Evolutionary conservation across 495 filamentous ascomycete genomes (phyloP).

Genomic region (Penicillium atrosanguineum): DNA sequence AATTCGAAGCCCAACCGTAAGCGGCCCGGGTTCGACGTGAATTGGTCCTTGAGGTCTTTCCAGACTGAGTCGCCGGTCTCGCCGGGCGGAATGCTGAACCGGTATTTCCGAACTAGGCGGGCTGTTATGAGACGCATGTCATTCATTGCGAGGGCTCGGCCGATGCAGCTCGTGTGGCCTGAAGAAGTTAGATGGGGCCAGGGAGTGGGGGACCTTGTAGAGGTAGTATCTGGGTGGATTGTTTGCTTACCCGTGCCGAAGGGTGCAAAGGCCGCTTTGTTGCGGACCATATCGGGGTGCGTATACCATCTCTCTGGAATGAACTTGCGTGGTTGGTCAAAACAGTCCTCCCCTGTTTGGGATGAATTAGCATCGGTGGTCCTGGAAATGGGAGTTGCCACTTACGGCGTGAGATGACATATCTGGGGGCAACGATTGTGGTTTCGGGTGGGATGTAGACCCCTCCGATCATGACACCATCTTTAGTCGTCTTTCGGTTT

Average conservation of each 20-base stretch:
- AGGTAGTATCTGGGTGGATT: neutral
- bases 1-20: conserved; percentile 22
- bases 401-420: conserved; percentile 38
- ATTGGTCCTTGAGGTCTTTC: conserved; percentile 39
- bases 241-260: conserved; percentile 41
- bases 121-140: conserved; percentile 47
- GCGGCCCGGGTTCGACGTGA: conserved; percentile 34
- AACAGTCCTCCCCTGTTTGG: conserved; percentile 29
- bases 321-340: conserved; percentile 37
- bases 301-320: conserved; percentile 56
- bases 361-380: neutral
- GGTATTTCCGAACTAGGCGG: conserved; percentile 40
- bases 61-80: conserved; percentile 37
- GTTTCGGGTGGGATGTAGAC: conserved; percentile 26
- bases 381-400: conserved; percentile 9
- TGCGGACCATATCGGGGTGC: conserved; percentile 44
- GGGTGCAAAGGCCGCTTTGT: conserved; percentile 50
- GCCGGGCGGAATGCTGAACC: conserved; percentile 38
- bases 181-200: neutral
- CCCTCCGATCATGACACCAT: conserved; percentile 21
- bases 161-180: conserved; percentile 40
- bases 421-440: conserved; percentile 32
- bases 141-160: conserved; percentile 49
- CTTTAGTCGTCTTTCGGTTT: conserved; percentile 28
- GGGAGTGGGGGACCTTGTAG: neutral